Percentiles rank a stretch among this genome's conserved stretches.
Conservation (phyloP, 2,329 filamentous ascomycete genomes). For the Epichloe scottii region DNA sequence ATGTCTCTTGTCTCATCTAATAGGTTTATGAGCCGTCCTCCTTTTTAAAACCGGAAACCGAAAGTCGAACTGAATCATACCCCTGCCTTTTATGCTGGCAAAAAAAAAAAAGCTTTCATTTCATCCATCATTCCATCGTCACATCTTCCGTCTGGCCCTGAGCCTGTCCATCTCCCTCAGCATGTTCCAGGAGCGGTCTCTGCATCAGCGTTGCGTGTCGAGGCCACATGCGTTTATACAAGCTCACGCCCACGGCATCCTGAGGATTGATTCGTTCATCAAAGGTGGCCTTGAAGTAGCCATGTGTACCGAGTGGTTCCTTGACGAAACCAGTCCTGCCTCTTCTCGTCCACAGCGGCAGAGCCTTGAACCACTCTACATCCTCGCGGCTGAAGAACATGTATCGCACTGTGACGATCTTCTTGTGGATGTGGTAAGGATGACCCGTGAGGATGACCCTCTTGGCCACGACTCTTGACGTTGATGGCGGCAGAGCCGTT, state of each 20-base stretch:
- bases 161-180: conserved; percentile 6
- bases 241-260: conserved; percentile 80
- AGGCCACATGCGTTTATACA: conserved; percentile 80
- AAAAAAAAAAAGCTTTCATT: not conserved
- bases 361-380: conserved; percentile 92
- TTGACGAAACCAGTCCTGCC: conserved; percentile 86
- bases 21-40: too few species aligned
- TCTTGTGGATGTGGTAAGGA: conserved; percentile 98
- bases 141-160: conserved; percentile 17
- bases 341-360: conserved; percentile 87
- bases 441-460: conserved; percentile 89
- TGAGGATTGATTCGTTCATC: conserved; percentile 93
- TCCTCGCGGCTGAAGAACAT: conserved; percentile 99
- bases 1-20: too few species aligned
- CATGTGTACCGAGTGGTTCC: conserved; percentile 87
- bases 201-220: conserved; percentile 44
- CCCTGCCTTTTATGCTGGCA: too few species aligned
- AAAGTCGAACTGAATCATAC: too few species aligned
- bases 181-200: conserved; percentile 29
- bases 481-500: conserved; percentile 69
- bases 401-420: conserved; percentile 90
- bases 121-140: conserved; percentile 20
- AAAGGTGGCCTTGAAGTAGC: conserved; percentile 99
- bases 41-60: too few species aligned
- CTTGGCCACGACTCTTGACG: conserved; percentile 76